Percentiles rank a stretch among this genome's conserved stretches.
Conservation (phyloP, 129 eudicot genomes). For the Helianthus tuberosus region DNA sequence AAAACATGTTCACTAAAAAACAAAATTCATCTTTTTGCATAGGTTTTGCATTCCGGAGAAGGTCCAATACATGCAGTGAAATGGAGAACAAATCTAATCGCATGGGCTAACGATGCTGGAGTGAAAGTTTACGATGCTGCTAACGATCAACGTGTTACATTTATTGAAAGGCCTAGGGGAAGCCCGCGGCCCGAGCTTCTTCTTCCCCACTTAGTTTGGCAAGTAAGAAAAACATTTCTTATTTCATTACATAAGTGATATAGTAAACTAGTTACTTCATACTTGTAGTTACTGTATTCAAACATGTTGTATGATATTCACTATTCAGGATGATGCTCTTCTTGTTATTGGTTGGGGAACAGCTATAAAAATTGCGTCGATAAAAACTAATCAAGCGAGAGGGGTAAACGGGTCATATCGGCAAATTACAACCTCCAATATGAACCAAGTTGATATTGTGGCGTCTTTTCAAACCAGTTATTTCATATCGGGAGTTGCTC, state of each 20-base stretch:
- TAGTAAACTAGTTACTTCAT: constrained; percentile 4
- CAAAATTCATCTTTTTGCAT: constrained; percentile 2
- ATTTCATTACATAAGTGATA: constrained; percentile 5
- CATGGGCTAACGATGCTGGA: constrained; percentile 99
- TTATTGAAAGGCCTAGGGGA: constrained; percentile 94
- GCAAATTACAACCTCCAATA: constrained; percentile 64
- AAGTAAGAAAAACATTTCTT: constrained; percentile 46
- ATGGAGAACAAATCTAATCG: constrained; percentile 93
- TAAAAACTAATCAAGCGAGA: constrained; percentile 60
- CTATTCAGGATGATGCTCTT: constrained; percentile 76
- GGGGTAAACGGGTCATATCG: constrained; percentile 70
- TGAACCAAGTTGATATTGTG: constrained; percentile 91
- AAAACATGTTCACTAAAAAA: background rate
- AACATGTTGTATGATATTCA: constrained; percentile 14
- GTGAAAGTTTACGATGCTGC: constrained; percentile 94
- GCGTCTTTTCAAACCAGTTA: constrained; percentile 96
- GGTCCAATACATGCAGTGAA: constrained; percentile 97
- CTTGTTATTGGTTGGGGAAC: constrained; percentile 99
- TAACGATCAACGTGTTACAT: constrained; percentile 86
- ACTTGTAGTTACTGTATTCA: constrained; percentile 20
- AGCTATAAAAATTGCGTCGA: constrained; percentile 82
- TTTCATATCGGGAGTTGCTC: constrained; percentile 95
- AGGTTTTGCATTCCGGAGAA: constrained; percentile 98
- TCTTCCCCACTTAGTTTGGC: constrained; percentile 98
- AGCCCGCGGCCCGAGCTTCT: constrained; percentile 97